Evolutionary conservation across 2,329 filamentous ascomycete genomes (phyloP).

Genomic region (Aspergillus aculeatinus): DNA sequence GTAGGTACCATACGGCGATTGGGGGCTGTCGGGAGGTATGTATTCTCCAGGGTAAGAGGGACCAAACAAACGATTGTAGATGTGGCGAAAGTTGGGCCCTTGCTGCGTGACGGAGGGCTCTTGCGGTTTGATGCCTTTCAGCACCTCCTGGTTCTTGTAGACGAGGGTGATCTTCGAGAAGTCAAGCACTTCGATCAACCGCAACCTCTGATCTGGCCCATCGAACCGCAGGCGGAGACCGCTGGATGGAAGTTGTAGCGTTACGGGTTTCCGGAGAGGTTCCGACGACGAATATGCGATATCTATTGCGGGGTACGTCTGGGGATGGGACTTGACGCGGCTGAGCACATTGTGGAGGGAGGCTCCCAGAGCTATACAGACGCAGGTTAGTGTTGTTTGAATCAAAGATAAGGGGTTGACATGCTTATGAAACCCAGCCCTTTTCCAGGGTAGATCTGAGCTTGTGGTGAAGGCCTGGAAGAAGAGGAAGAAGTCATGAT

Average conservation of each 20-base stretch:
- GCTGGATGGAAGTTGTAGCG: conserved; percentile 76
- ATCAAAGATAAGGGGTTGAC: conserved; percentile 20
- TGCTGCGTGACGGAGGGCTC: conserved; percentile 37
- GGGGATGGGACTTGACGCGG: conserved; percentile 82
- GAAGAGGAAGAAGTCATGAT: conserved; percentile 39
- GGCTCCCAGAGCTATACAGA: conserved; percentile 71
- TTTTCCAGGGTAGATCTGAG: conserved; percentile 66
- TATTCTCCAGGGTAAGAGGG: conserved; percentile 95
- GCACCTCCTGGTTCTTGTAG: conserved; percentile 77
- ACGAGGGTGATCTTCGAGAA: conserved; percentile 81
- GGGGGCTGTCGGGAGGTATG: conserved; percentile 58
- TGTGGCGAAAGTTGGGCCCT: conserved; percentile 79
- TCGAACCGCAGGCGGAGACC: conserved; percentile 90
- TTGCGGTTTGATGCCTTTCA: conserved; percentile 53
- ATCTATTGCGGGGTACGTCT: conserved; percentile 78
- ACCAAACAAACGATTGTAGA: conserved; percentile 91
- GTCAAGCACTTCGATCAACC: conserved; percentile 86
- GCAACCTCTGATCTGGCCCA: conserved; percentile 84
- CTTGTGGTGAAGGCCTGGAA: conserved; percentile 38
- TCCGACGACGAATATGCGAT: conserved; percentile 73
- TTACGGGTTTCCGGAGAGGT: conserved; percentile 72
- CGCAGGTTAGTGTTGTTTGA: conserved; percentile 25
- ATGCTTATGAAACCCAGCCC: conserved; percentile 63
- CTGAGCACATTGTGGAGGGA: conserved; percentile 88
- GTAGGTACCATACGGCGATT: conserved; percentile 68